Base-by-base conservation (phyloP, 441 rosid species). In the Gossypium davidsonii region DNA sequence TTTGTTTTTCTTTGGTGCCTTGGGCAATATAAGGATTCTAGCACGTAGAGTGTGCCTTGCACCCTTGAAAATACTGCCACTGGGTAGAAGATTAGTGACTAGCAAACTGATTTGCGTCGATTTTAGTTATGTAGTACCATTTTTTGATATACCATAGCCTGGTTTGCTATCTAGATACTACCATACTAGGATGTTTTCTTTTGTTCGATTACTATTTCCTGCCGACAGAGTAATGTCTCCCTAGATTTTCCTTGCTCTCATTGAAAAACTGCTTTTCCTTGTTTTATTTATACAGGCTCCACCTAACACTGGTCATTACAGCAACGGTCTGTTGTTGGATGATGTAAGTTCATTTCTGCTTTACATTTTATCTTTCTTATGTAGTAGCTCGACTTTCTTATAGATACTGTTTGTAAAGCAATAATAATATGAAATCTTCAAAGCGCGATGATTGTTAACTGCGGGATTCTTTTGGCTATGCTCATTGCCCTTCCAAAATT, bases 291-390 rank as follows among this genome's bases (percentile, higher is more conserved):
- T 75, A 76, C 91, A 95, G 99, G 87, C 72, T 95, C 25, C 98
- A 86, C 79, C 75, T 90, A 73, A 95, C 99, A 52, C 81, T 95
- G 90, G 89, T 95, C 71, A 74, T 93, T 65, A 95, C 97, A 7
- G 99, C 99, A 7, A 89, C 95, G 28, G 89, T 89, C 68, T 91
- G 98, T 78, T 95, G 99, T 79, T 93, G 99, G 99, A 93, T 95
- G 98, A 95, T 95, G 99, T 95, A 87, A 88, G 97, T 84, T 81
- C 11, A 64, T 62, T 9, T 18, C 77, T 42, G n/a, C 66, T 44
- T 37, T 25, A 14, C 44, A 14, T 37, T 71, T 74, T 71, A 15
- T 11, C 28, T 60, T 65, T 21, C 68, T 69, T 62, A 39, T 25
- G 20, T 37, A 23, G 8, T 55, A 7, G n/a, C 25, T 61, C 18